Percentiles rank a stretch among this genome's conserved stretches.
These are phyloP conservation scores for Lasiosphaeriaceae sp. DNA, from an alignment of 495 filamentous ascomycete species.

Conservation along the genomic window DNA sequence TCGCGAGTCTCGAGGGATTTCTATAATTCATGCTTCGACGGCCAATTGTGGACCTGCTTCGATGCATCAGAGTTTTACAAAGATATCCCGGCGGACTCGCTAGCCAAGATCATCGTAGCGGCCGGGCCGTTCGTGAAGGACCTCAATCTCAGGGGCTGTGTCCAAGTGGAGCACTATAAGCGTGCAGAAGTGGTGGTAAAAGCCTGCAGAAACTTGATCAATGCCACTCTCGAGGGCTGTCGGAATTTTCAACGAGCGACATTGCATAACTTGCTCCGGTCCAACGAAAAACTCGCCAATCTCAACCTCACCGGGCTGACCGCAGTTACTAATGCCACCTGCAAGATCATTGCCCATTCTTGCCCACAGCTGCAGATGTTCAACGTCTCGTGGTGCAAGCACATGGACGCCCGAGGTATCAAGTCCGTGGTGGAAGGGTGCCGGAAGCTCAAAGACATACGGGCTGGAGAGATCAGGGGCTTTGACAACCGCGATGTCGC, in stretches of 20 bases:
- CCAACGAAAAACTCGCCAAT: constrained; percentile 71
- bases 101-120: constrained; percentile 78
- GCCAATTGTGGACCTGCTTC: constrained; percentile 83
- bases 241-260: constrained; percentile 70
- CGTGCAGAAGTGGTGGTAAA: constrained; percentile 69
- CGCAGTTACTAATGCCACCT: constrained; percentile 76
- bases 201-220: constrained; percentile 79
- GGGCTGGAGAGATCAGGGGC: constrained; percentile 76
- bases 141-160: constrained; percentile 65
- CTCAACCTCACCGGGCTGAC: constrained; percentile 81
- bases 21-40: constrained; percentile 87
- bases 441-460: constrained; percentile 67
- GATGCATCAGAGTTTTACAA: constrained; percentile 85
- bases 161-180: constrained; percentile 74
- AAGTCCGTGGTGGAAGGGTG: constrained; percentile 69
- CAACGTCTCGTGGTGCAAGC: constrained; percentile 88
- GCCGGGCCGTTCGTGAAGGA: constrained; percentile 89
- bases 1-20: constrained; percentile 79
- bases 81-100: constrained; percentile 74
- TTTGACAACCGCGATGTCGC: constrained; percentile 70
- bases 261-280: constrained; percentile 73
- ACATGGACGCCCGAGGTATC: constrained; percentile 80
- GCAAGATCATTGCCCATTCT: constrained; percentile 80
- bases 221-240: constrained; percentile 84
- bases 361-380: constrained; percentile 78